phyloP scores from a whole-genome alignment of 495 filamentous ascomycete genomes.

The Saxophila tyrrhenica region DNA sequence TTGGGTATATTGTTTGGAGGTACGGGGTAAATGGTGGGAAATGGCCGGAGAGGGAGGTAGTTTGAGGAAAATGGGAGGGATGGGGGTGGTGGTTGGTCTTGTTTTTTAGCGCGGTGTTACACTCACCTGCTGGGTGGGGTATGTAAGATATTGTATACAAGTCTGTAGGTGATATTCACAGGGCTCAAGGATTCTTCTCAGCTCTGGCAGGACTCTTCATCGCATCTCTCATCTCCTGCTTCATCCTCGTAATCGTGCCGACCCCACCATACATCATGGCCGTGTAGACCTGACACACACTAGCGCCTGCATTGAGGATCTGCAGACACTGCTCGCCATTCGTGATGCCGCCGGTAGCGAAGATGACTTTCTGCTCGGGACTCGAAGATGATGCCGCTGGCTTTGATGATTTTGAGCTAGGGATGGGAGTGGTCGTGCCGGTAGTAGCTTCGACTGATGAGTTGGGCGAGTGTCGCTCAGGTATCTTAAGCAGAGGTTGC shows the following conservation, averaged over 20 bases:
- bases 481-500: slow-evolving; percentile 5
- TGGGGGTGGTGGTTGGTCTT: no score
- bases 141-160: not conserved
- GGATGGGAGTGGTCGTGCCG: not conserved
- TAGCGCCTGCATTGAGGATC: slow-evolving; percentile 73
- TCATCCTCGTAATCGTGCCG: slow-evolving; percentile 76
- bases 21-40: slow-evolving; percentile 7
- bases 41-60: not conserved
- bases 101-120: not conserved
- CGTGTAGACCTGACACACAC: slow-evolving; percentile 69
- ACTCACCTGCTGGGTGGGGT: no score
- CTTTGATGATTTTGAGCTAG: not conserved
- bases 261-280: slow-evolving; percentile 74
- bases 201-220: slow-evolving; percentile 18
- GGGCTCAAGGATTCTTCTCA: not conserved
- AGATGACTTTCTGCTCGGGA: slow-evolving; percentile 58
- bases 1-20: slow-evolving; percentile 24
- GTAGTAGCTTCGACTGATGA: not conserved
- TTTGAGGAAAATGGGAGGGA: not conserved
- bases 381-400: not conserved
- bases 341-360: slow-evolving; percentile 83
- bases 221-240: slow-evolving; percentile 65
- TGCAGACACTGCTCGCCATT: slow-evolving; percentile 70
- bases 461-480: not conserved
- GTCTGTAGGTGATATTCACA: not conserved